phyloP scores from a whole-genome alignment of 805 yeast species.

The Saturnispora galanensis region DNA sequence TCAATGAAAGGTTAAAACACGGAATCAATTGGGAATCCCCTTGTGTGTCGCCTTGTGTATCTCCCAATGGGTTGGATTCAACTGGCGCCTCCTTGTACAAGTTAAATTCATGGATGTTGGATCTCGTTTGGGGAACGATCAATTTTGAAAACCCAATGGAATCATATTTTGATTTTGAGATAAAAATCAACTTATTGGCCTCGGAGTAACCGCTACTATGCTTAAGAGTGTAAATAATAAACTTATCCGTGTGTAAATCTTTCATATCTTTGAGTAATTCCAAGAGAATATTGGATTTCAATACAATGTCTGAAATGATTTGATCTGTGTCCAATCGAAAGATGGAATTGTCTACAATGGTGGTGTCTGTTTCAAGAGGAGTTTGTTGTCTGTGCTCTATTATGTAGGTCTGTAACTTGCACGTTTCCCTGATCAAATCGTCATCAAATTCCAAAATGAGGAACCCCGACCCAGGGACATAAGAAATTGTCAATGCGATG shows the following conservation, averaged over 20 bases:
- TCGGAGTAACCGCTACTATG: conserved; percentile 9
- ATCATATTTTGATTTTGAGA: conserved; percentile 51
- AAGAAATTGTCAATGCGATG: too few species aligned
- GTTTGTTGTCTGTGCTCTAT: conserved; percentile 11
- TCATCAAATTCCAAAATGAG: conserved; percentile 46
- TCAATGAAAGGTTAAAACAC: conserved; percentile 20
- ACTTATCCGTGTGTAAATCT: conserved; percentile 42
- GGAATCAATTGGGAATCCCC: conserved; percentile 6
- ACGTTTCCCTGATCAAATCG: conserved; percentile 44
- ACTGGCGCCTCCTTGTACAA: conserved; percentile 18
- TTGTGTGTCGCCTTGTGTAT: background rate
- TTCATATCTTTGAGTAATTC: conserved; percentile 48
- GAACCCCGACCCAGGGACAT: too few species aligned
- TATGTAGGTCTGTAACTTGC: conserved; percentile 42
- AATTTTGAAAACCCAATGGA: conserved; percentile 60
- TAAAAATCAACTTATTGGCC: conserved; percentile 37
- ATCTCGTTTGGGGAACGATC: conserved; percentile 51
- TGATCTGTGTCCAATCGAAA: conserved; percentile 31
- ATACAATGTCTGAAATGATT: conserved; percentile 40
- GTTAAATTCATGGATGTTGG: conserved; percentile 52
- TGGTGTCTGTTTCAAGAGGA: conserved; percentile 19
- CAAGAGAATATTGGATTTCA: conserved; percentile 43
- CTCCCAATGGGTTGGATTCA: too few species aligned
- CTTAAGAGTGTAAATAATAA: conserved; percentile 36
- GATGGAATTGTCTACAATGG: background rate